Conservation (phyloP, 805 yeast species). For the Zygoascus ofunaensis region DNA sequence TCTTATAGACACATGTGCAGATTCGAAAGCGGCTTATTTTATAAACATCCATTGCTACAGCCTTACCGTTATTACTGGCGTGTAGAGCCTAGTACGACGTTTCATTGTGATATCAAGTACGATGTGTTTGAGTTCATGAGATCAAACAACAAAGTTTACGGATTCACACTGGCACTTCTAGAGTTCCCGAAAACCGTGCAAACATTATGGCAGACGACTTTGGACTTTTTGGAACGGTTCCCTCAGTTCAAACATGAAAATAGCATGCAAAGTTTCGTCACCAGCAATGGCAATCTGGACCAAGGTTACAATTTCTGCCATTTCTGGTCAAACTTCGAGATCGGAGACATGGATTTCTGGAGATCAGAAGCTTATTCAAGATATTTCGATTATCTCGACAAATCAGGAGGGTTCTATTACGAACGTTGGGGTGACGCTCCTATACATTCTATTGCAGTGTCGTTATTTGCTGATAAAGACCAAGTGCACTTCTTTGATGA, state of each 20-base stretch:
- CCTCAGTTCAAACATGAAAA: slow-evolving; percentile 52
- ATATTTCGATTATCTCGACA: slow-evolving; percentile 67
- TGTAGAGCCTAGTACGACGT: slow-evolving; percentile 78
- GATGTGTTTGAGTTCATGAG: slow-evolving; percentile 73
- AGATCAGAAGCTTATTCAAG: slow-evolving; percentile 58
- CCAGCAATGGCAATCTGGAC: slow-evolving; percentile 56
- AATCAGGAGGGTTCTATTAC: slow-evolving; percentile 85
- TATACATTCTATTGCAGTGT: slow-evolving; percentile 79
- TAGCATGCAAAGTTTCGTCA: slow-evolving; percentile 60
- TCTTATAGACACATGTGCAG: slow-evolving; percentile 89
- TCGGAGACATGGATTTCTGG: slow-evolving; percentile 68
- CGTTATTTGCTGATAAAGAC: slow-evolving; percentile 62
- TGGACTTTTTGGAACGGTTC: slow-evolving; percentile 46
- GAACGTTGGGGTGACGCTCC: slow-evolving; percentile 98
- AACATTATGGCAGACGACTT: slow-evolving; percentile 68
- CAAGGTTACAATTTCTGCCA: slow-evolving; percentile 77
- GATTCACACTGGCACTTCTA: slow-evolving; percentile 69
- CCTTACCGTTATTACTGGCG: slow-evolving; percentile 93
- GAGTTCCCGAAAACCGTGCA: slow-evolving; percentile 67
- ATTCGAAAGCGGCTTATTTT: slow-evolving; percentile 84
- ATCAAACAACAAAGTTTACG: slow-evolving; percentile 64
- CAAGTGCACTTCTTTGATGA: slow-evolving; percentile 75
- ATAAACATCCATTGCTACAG: slow-evolving; percentile 60
- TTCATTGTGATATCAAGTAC: slow-evolving; percentile 75
- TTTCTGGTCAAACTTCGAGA: slow-evolving; percentile 87